Evolutionary conservation across 1,284 basidiomycete species (phyloP).

Genomic region (Trametes sp.): DNA sequence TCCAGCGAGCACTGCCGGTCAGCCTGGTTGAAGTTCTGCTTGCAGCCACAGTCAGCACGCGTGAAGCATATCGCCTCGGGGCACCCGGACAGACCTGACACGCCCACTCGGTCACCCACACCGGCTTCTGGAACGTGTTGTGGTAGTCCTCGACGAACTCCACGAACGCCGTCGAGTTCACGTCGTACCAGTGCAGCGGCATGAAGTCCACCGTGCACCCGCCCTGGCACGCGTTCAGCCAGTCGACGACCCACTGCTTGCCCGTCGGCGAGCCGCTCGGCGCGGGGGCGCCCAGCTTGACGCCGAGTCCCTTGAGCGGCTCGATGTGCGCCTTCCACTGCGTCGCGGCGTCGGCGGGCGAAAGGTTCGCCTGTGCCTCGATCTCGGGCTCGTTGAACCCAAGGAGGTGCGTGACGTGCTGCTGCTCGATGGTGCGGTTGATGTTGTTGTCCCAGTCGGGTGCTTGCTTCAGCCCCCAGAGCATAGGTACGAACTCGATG

Average conservation of each 20-base stretch:
- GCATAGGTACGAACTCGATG: constrained; percentile 48
- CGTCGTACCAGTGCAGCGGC: constrained; percentile 53
- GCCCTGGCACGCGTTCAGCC: constrained; percentile 47
- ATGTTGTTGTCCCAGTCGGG: constrained; percentile 40
- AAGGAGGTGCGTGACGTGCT: constrained; percentile 39
- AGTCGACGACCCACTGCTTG: constrained; percentile 51
- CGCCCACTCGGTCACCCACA: constrained; percentile 56
- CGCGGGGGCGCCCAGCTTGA: constrained; percentile 50
- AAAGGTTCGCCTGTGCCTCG: constrained; percentile 44
- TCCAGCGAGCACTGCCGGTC: constrained; percentile 45
- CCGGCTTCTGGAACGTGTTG: constrained; percentile 46
- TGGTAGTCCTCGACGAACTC: constrained; percentile 50
- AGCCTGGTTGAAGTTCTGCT: constrained; percentile 45
- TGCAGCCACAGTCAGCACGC: neutral
- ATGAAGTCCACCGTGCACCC: constrained; percentile 53
- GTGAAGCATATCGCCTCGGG: neutral
- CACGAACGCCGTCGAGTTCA: constrained; percentile 48
- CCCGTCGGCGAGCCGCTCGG: constrained; percentile 50
- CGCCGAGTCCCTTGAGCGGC: constrained; percentile 44
- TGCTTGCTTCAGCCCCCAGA: constrained; percentile 45
- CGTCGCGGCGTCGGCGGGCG: constrained; percentile 40
- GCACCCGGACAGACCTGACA: constrained; percentile 39
- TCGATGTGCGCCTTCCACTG: constrained; percentile 46
- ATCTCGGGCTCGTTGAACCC: constrained; percentile 49
- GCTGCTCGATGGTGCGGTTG: constrained; percentile 39